Base-by-base conservation (phyloP, 2,329 filamentous ascomycete genomes). In the Thermomyces lanuginosus region DNA sequence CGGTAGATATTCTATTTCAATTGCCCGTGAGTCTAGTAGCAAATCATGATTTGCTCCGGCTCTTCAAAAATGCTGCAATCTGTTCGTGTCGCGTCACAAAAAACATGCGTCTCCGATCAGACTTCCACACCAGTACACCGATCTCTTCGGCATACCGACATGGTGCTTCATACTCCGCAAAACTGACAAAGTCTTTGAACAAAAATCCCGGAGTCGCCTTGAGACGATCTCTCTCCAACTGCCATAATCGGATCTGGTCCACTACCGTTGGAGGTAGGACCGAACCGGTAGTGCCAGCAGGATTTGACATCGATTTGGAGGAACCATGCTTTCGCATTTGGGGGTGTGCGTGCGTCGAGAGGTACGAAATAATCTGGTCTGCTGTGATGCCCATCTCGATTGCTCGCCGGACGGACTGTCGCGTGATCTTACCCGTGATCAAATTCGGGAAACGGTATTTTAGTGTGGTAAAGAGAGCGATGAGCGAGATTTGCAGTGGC, bases 221-320 rank as follows among this genome's bases (percentile, higher is more conserved):
- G 69, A 98, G 91, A 26, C 89, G 70, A 58, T 98, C 89, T 37
- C 86, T 83, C 54, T 98, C 89, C 27, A 95, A 73, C 59, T 98
- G 86, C 89, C 89, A 98, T 11, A 98, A 69, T 2, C 84, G 69
- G 43, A 98, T 93, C 60, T 98, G 89, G 53, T 98, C 89, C 36
- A 93, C 81, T 9, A 98, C 89, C 0, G 91, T 95, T 0, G 89
- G 84, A 1, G 91, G 89, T 2, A 98, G 66, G 9, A 92, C 70
- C 2, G 84, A 78, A 0, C 54, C 44, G 2, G 54, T 44, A 8
- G 54, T 37, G 3, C 51, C 49, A 3, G 44, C 36, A 11, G 43
- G 41, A 13, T 49, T 66, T 43, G 24, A 62, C 38, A 14, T 49
- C 21, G 46, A 46, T 31, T 49, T 49, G 24, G 40, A 42, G 12